Base-by-base conservation (phyloP, 1,284 basidiomycete genomes). In the Farysia itapuensis region DNA sequence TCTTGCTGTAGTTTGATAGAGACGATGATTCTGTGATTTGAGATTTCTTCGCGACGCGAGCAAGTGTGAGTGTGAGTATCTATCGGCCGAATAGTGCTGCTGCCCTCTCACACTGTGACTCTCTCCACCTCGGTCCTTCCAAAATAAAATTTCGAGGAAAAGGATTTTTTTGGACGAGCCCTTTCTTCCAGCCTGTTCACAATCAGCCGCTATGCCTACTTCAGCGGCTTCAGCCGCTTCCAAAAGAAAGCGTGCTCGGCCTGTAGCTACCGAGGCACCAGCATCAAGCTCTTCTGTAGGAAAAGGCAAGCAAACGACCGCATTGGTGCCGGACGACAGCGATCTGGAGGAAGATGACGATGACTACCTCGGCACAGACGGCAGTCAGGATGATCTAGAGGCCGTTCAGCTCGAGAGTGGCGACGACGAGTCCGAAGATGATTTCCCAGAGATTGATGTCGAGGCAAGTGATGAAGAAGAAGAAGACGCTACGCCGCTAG, bases 341-440 rank as follows among this genome's bases (percentile, higher is more conserved):
- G 43, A 26, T n/a, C 28, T 28, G 4, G 43, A 54, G 28, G 51
- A 58, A 7, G 43, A 61, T n/a, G 35, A 61, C 5, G 32, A 37
- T n/a, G 43, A 14, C 18, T 44, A 57, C n/a, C 31, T 40, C 12
- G 53, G 54, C 20, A 41, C 56, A 15, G 66, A 58, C 19, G 56
- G 64, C 16, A 56, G 56, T 12, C 43, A 67, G 16, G 58, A 58
- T 12, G 46, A 64, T 13, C 49, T 51, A 19, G 52, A 60, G 16
- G 30, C 44, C 2, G 70, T 74, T 1, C 77, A 76, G 22, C 80
- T 79, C 6, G 75, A 61, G 11, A 80, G 81, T 43, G 80, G 80
- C 0, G 81, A 81, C 60, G 75, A 81, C 35, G 79, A 81, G 48
- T 57, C 76, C 21, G 53, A 49, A 9, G 58, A 58, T 1, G 57